Evolutionary conservation across 176 grass and related monocot genomes (phyloP).

Genomic region (Miscanthus lutarioriparius): DNA sequence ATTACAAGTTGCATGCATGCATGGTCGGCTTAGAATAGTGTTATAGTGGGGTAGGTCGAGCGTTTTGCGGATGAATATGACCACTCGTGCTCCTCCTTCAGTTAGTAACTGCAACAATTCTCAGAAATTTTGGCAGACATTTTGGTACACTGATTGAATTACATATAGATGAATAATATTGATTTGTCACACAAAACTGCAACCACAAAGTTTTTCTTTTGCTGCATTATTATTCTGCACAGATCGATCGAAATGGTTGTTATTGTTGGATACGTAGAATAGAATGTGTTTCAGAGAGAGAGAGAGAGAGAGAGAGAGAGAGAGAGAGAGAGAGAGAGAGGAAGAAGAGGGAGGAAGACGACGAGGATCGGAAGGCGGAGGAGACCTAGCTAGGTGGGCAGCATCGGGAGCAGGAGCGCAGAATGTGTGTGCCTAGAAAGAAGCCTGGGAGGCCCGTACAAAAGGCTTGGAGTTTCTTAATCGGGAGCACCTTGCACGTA

Average conservation of each 20-base stretch:
- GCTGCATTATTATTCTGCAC: neutral
- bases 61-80: conserved; percentile 17
- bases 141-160: conserved; percentile 4
- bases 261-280: neutral
- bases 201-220: neutral
- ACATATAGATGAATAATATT: neutral
- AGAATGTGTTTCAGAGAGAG: neutral
- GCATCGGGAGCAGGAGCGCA: conserved; percentile 93
- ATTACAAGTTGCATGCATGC: conserved; percentile 21
- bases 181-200: too few relatives aligned
- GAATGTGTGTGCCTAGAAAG: conserved; percentile 96
- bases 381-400: neutral
- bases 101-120: conserved; percentile 7
- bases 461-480: conserved; percentile 32
- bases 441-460: conserved; percentile 47
- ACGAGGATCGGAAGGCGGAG: neutral
- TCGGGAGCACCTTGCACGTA: conserved; percentile 53
- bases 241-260: neutral
- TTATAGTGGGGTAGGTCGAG: conserved; percentile 41
- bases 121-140: neutral
- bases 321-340: neutral
- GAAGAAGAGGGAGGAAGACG: neutral
- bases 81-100: conserved; percentile 20
- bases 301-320: too few relatives aligned
- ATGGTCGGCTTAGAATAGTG: conserved; percentile 41